Percentiles rank a stretch among this genome's conserved stretches.
Evolutionary conservation across 148 eudicot genomes (phyloP).

Genomic region (Rhododendron williamsianum): DNA sequence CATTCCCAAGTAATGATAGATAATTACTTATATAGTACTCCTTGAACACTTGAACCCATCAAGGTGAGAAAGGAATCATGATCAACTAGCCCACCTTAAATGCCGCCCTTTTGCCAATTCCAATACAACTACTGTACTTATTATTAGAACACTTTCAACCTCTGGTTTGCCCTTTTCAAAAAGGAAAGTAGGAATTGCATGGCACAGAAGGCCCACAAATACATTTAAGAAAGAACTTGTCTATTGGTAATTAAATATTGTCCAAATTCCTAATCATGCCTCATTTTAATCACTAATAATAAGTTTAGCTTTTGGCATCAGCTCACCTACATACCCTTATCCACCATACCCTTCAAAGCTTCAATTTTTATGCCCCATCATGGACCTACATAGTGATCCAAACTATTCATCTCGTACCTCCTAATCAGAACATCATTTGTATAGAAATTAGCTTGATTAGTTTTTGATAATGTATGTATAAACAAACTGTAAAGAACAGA

Average conservation of each 20-base stretch:
- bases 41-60: background rate
- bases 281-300: conserved; percentile 13
- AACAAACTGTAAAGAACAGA: too few relatives aligned
- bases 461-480: background rate
- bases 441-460: background rate
- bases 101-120: conserved; percentile 13
- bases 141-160: conserved; percentile 5
- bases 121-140: background rate
- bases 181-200: conserved; percentile 11
- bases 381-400: background rate
- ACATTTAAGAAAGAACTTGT: background rate
- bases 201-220: conserved; percentile 10
- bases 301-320: background rate
- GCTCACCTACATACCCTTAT: background rate
- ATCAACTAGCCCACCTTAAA: conserved; percentile 8
- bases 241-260: conserved; percentile 10
- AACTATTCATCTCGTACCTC: background rate
- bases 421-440: background rate
- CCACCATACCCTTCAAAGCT: background rate
- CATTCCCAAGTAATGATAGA: background rate
- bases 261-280: conserved; percentile 4
- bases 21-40: background rate
- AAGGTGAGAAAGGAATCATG: conserved; percentile 17
- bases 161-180: conserved; percentile 7
- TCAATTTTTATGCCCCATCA: background rate